phyloP scores from a whole-genome alignment of 2,329 filamentous ascomycete species.

The Pseudonectria foliicola region DNA sequence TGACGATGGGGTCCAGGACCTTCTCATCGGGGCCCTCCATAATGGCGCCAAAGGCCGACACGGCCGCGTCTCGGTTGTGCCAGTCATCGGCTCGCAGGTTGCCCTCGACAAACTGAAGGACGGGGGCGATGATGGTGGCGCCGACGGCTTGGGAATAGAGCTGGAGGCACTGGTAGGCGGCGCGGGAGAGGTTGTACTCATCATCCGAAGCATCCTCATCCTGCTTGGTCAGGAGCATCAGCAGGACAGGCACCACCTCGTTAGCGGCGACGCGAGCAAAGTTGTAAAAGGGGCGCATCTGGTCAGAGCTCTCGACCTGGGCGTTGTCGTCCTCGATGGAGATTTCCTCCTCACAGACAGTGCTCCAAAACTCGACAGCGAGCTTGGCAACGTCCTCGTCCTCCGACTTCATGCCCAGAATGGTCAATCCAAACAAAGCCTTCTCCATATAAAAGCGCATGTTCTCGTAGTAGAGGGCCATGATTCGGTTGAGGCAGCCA shows the following conservation, averaged over 20 bases:
- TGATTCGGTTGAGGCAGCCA: conserved; percentile 96
- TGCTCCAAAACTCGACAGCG: conserved; percentile 99
- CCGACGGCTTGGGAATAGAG: conserved; percentile 91
- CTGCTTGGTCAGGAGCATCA: conserved; percentile 87
- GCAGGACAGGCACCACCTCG: conserved; percentile 88
- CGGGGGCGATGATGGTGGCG: conserved; percentile 73
- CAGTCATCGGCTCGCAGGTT: conserved; percentile 89
- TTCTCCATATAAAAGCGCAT: conserved; percentile 99
- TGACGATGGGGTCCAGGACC: conserved; percentile 86
- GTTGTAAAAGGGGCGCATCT: conserved; percentile 89
- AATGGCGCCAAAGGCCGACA: conserved; percentile 94
- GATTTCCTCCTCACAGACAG: conserved; percentile 98
- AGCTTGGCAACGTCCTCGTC: conserved; percentile 98
- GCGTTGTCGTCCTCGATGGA: conserved; percentile 96
- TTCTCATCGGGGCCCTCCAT: conserved; percentile 97
- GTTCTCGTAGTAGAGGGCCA: conserved; percentile 98
- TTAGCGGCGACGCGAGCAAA: conserved; percentile 88
- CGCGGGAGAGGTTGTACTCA: conserved; percentile 94
- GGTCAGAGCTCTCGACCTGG: conserved; percentile 64
- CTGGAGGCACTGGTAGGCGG: conserved; percentile 92
- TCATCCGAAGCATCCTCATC: conserved; percentile 95
- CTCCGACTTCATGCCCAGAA: conserved; percentile 95
- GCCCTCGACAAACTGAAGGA: conserved; percentile 84
- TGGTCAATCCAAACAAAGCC: conserved; percentile 93
- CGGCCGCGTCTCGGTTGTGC: conserved; percentile 90